A percentile compares a stretch with the other conserved stretches of the same genome.
Conservation (phyloP, 164 flowering plant species). For the Paratinospora sagittata region DNA sequence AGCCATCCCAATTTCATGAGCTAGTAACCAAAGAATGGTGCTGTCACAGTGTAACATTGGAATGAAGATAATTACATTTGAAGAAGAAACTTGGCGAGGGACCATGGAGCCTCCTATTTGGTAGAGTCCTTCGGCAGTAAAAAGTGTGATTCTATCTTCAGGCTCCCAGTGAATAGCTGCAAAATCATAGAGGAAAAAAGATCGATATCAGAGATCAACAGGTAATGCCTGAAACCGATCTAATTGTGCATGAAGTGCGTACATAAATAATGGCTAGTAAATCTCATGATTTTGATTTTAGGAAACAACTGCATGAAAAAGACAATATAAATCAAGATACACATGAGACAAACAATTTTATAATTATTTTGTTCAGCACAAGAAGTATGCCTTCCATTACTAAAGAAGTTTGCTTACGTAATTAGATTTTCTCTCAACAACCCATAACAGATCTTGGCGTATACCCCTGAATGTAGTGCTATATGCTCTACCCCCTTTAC, state of each 20-base stretch:
- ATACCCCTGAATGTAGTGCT: too few species aligned
- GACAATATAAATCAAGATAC: too few species aligned
- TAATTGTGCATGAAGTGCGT: too few species aligned
- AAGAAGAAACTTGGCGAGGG: slow-evolving; percentile 47
- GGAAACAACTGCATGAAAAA: not conserved
- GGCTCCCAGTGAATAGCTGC: slow-evolving; percentile 79
- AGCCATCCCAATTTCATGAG: not conserved
- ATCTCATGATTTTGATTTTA: too few species aligned
- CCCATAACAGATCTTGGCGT: too few species aligned
- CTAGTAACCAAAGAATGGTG: not conserved
- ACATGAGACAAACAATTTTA: too few species aligned
- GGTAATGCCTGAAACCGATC: not conserved
- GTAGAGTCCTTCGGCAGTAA: slow-evolving; percentile 84
- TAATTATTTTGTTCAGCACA: too few species aligned
- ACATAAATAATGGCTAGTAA: too few species aligned
- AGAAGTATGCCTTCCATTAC: too few species aligned
- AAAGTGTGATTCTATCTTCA: slow-evolving; percentile 78
- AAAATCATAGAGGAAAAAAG: slow-evolving; percentile 7
- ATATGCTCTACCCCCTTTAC: too few species aligned
- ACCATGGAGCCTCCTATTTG: slow-evolving; percentile 84
- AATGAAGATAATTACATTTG: slow-evolving; percentile 38
- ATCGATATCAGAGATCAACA: not conserved
- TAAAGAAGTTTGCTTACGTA: too few species aligned
- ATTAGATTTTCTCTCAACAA: too few species aligned
- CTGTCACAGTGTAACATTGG: not conserved